Evolutionary conservation across 2,329 filamentous ascomycete species (phyloP), one percentile per base, ranked within the genome.

Genomic region (Aspergillus fischeri): DNA sequence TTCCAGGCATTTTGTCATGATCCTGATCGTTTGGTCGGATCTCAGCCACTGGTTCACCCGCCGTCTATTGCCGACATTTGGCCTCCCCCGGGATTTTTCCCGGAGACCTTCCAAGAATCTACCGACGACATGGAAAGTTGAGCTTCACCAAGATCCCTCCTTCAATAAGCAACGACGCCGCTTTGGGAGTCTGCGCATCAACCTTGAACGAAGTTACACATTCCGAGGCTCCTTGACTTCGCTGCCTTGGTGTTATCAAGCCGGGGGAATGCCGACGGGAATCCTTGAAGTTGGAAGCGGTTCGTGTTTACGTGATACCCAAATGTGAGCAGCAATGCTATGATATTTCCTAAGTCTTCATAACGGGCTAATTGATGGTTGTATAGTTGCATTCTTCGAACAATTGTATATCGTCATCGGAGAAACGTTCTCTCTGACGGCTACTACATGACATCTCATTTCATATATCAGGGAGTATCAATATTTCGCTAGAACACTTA

Each of bases 1-100:
- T 78, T 78, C 54, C 73, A 77, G 54, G 75, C 73, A 4, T 78
- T 78, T 54, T 78, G 75, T 29, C 74, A 78, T 60, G 75, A 78
- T 54, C 75, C 75, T 3, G 75, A 77, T 58, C 73, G 75, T 29
- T 59, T 76, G n/a, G 68, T 63, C 2, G 68, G 68, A 49, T 68
- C 72, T 8, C 68, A 73, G 38, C 69, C 73, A 20, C 53, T 75
- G 25, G 66, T 75, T 6, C 68, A 73, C 57, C 73, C 74, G 1
- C 67, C 72, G 25, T 75, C 72, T 3, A 75, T 75, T 49, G 73
- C 71, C 4, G 73, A 77, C 65, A 75, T 76, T 7, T 77, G 74
- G 74, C 74, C 74, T 14, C 74, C 73, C 1, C 74, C 74, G 3
- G 73, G 74, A 0, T 76, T 76, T 50, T 76, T 76, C 53, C 73